These are phyloP conservation scores for Saussurea involucrata DNA, from an alignment of 129 eudicot genomes.

Conservation along the genomic window DNA sequence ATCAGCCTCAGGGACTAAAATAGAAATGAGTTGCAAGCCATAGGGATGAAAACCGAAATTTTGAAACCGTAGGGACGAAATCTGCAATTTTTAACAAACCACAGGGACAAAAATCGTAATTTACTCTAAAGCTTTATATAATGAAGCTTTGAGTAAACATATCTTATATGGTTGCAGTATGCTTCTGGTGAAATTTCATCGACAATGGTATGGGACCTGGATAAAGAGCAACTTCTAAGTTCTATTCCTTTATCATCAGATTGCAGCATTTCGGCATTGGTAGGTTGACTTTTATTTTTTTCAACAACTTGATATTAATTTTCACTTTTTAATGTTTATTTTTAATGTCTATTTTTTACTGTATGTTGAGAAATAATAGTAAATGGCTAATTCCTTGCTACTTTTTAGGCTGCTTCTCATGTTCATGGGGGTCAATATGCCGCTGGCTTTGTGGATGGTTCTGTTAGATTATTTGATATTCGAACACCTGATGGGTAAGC, in stretches of 20 bases:
- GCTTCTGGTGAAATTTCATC: constrained; percentile 84
- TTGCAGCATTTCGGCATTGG: constrained; percentile 88
- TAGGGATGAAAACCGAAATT: too few species aligned
- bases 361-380: neutral
- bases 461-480: constrained; percentile 79
- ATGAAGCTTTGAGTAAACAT: neutral
- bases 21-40: too few species aligned
- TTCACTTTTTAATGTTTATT: neutral
- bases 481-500: constrained; percentile 87
- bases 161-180: constrained; percentile 44
- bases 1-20: too few species aligned
- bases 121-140: neutral
- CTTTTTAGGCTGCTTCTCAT: constrained; percentile 82
- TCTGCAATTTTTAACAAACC: too few species aligned
- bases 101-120: too few species aligned
- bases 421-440: constrained; percentile 86
- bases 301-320: neutral
- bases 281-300: constrained; percentile 19
- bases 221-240: constrained; percentile 83
- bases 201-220: constrained; percentile 94
- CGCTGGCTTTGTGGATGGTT: constrained; percentile 93
- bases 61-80: too few species aligned
- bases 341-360: neutral
- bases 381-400: neutral
- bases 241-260: constrained; percentile 68